A percentile compares a stretch with the other conserved stretches of the same genome.
Conservation (phyloP, 2,329 filamentous ascomycete species). For the Epichloe baconii region DNA sequence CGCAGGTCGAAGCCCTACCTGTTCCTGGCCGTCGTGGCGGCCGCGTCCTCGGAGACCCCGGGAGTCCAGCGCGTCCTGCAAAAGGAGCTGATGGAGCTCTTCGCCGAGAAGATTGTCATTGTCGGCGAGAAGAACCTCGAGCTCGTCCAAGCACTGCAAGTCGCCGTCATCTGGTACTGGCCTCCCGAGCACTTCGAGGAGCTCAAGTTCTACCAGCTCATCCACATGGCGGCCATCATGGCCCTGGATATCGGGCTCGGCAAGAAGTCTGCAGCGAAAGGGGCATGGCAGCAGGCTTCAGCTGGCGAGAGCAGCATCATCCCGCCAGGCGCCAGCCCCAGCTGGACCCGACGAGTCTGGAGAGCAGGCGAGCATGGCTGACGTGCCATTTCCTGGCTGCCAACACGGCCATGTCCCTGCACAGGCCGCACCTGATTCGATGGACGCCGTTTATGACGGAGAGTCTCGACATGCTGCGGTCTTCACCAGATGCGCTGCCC, state of each 20-base stretch:
- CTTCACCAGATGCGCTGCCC: constrained; percentile 39
- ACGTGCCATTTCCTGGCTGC: constrained; percentile 45
- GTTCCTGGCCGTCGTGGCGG: constrained; percentile 59
- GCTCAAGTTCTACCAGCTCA: constrained; percentile 79
- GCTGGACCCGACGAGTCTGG: constrained; percentile 39
- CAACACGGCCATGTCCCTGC: constrained; percentile 48
- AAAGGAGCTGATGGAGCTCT: constrained; percentile 55
- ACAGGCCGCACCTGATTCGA: constrained; percentile 45
- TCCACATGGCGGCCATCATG: constrained; percentile 71
- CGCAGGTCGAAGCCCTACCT: constrained; percentile 48
- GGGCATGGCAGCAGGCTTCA: constrained; percentile 11
- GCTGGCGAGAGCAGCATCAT: constrained; percentile 30
- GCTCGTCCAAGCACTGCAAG: constrained; percentile 63
- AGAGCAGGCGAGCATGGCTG: constrained; percentile 45
- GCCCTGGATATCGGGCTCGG: constrained; percentile 73
- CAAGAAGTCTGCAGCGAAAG: constrained; percentile 16
- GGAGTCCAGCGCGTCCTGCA: constrained; percentile 48
- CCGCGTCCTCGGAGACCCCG: constrained; percentile 44
- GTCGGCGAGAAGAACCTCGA: constrained; percentile 72
- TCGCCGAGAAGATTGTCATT: constrained; percentile 63
- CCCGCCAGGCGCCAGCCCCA: constrained; percentile 27
- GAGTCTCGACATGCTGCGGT: constrained; percentile 41
- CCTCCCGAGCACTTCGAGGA: constrained; percentile 75
- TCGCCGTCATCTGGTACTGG: constrained; percentile 73
- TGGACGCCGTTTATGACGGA: constrained; percentile 50